Evolutionary conservation across 768 basidiomycete species (phyloP), one percentile per base, ranked within the genome.

Genomic region (Collybia mongolica): DNA sequence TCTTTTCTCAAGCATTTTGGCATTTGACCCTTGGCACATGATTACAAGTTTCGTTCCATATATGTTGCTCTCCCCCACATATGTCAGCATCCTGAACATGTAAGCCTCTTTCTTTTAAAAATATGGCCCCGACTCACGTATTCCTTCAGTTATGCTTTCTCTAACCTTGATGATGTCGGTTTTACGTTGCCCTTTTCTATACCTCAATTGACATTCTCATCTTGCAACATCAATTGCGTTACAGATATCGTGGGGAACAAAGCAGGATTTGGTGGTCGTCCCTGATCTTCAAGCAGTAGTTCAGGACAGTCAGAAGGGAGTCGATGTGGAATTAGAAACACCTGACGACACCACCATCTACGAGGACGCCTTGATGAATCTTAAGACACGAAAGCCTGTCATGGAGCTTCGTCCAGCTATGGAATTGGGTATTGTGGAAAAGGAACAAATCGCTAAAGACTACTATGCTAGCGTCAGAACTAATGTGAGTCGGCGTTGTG

Each of bases 21-120:
- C 93, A 0, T 81, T 95, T 50, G 97, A 99, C 67, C 95, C 97
- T 3, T 95, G 93, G 92, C 96, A 98, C 69, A 84, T 98, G 73
- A 42, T 97, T 55, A 98, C 95, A 7, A 93, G 90, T 59, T 93
- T 94, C 61, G 58, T 86, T 12, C 93, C 91, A 44, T 99, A 97
- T 62, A 68, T 98, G 61, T 72, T 98, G 17, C 79, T 97, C 48
- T 90, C 86, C 2, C 92, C 94, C 22, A 84, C 82, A 23, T 90
- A 88, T 57, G 79, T 90, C 62, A 88, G 87, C 62, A 75, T 90
- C 52, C 67, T 90, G 48, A 86, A 83, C 65, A 84, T 93, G 86
- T 90, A 49, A 61, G 87, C 64, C 29, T 38, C 20, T 28, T 32
- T 44, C 41, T 51, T 2, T 67, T 63, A 4, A 19, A 46, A 18